Base-by-base conservation (phyloP, 352 stramenopile species). In the Phytophthora ramorum region DNA sequence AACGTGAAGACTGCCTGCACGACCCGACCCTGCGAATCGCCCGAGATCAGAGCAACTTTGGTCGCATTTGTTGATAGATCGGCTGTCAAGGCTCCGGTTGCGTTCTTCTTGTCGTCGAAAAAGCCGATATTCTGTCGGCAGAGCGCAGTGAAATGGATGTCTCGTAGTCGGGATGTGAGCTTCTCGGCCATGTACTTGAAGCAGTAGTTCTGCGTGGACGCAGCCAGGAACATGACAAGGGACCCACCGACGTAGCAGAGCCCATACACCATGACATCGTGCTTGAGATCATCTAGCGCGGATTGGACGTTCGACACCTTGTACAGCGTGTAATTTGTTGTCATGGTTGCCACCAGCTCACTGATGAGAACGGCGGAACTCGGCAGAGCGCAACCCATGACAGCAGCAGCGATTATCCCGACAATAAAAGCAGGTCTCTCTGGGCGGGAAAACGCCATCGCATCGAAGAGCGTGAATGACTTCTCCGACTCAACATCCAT, bases 91-190 rank as follows among this genome's bases (percentile, higher is more conserved):
- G 76, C 73, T 19, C 89, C 88, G 2, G 79, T 78, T 12, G 75
- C 78, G 57, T 92, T 84, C 7, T 76, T 58, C 41, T 81, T 59
- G 4, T 80, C 63, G 55, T 97, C 88, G 49, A 95, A 96, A 54
- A 85, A 97, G 1, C 66, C 81, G 10, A 92, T 68, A 24, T 79
- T 69, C n/a, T 81, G 78, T 3, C 52, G 53, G 20, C 70, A 75
- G 7, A 85, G 45, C 0, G 71, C 66, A 5, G 66, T 55, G 34
- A 90, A 87, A n/a, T 87, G 70, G 19, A 83, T 69, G 14, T 84
- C 63, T 2, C 80, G 76, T 5, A 89, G 69, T 0, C 83, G 71
- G 0, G 76, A 78, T 17, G 75, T 76, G 16, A 89, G 61, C 34
- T 80, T 81, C 49, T 89, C 80, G 17, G 58, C 69, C 51, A 85